These are phyloP conservation scores for Pyrenula aspistea DNA, from an alignment of 495 filamentous ascomycete genomes.

Conservation along the genomic window DNA sequence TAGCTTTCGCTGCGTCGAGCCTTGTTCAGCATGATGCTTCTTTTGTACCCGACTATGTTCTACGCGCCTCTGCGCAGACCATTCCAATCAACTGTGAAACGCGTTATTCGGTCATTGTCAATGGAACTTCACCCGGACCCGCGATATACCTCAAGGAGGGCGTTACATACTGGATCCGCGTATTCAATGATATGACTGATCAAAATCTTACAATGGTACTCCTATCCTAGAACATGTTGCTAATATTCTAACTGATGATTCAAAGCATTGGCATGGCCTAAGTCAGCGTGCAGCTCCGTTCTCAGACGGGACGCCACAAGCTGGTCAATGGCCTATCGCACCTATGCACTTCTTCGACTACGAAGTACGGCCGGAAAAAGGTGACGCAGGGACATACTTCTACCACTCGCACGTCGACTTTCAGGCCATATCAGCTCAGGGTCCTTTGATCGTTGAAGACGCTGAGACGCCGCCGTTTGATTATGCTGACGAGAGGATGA, in stretches of 20 bases:
- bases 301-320: constrained; percentile 40
- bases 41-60: constrained; percentile 37
- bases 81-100: constrained; percentile 30
- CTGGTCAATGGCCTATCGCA: constrained; percentile 46
- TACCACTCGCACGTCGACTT: constrained; percentile 50
- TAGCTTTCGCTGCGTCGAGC: not conserved
- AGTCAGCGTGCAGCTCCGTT: constrained; percentile 41
- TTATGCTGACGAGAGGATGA: constrained; percentile 43
- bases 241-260: constrained; percentile 6
- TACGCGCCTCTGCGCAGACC: constrained; percentile 27
- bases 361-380: constrained; percentile 33
- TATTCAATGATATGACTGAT: constrained; percentile 44
- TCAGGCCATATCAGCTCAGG: constrained; percentile 39
- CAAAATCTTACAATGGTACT: constrained; percentile 43
- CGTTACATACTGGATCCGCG: constrained; percentile 40
- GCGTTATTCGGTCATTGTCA: constrained; percentile 33
- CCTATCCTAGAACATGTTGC: constrained; percentile 1
- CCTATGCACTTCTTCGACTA: constrained; percentile 51
- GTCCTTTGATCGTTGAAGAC: constrained; percentile 43
- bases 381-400: constrained; percentile 44
- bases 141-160: constrained; percentile 32
- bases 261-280: constrained; percentile 50
- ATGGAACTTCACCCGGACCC: constrained; percentile 42
- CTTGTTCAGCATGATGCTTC: constrained; percentile 18
- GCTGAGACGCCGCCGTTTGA: constrained; percentile 26